phyloP scores from a whole-genome alignment of 129 eudicot genomes.

The Cynara cardunculus region DNA sequence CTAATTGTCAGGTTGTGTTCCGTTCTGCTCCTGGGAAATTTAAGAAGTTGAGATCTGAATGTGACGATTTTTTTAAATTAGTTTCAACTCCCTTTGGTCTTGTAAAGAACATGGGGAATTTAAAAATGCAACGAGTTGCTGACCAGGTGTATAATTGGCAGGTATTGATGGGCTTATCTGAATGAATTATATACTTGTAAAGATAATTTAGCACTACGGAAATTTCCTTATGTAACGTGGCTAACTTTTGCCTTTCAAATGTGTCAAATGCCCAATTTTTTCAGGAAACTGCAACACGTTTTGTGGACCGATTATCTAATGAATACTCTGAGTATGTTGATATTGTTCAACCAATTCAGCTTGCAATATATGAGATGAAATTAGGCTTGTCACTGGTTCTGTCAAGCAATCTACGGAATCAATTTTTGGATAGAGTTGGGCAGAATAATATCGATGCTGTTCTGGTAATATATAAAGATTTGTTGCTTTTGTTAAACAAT shows the following conservation, averaged over 20 bases:
- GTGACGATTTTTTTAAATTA: constrained; percentile 50
- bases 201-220: not conserved
- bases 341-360: constrained; percentile 73
- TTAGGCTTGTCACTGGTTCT: constrained; percentile 65
- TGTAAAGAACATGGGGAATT: constrained; percentile 25
- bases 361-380: constrained; percentile 91
- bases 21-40: constrained; percentile 61
- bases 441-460: constrained; percentile 42
- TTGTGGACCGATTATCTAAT: constrained; percentile 64
- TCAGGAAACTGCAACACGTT: constrained; percentile 61
- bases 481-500: not conserved
- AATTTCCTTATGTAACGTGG: not conserved
- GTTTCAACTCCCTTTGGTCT: constrained; percentile 32
- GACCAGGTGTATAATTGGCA: constrained; percentile 66
- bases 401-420: constrained; percentile 38
- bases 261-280: not conserved
- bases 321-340: constrained; percentile 67
- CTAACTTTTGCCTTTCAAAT: not conserved
- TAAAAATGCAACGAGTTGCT: constrained; percentile 29
- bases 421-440: constrained; percentile 37
- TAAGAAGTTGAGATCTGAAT: constrained; percentile 55
- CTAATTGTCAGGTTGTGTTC: constrained; percentile 52
- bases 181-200: not conserved
- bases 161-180: constrained; percentile 31
- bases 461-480: constrained; percentile 46